Percentiles rank a stretch among this genome's conserved stretches.
phyloP scores from a whole-genome alignment of 768 basidiomycete genomes.

The Tephrocybe sp. region DNA sequence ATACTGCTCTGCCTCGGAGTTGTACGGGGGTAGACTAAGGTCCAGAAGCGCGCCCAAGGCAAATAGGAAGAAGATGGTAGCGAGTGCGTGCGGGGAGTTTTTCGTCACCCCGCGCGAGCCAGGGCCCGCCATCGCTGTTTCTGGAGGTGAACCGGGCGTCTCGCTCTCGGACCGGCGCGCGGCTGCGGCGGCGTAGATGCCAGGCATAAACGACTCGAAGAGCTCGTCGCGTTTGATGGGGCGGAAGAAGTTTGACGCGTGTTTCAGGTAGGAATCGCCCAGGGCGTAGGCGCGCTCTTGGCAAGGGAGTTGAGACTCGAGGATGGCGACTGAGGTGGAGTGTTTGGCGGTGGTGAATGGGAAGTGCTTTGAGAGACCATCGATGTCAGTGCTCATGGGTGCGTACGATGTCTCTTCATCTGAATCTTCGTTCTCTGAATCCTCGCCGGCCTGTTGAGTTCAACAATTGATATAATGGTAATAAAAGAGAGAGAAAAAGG shows the following conservation, averaged over 20 bases:
- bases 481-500: not conserved
- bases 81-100: conserved; percentile 44
- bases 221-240: conserved; percentile 49
- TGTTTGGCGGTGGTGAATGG: conserved; percentile 34
- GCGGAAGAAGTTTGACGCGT: conserved; percentile 48
- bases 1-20: conserved; percentile 57
- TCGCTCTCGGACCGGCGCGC: conserved; percentile 12
- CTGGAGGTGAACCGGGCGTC: conserved; percentile 3
- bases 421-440: conserved; percentile 25
- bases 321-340: conserved; percentile 27
- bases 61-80: conserved; percentile 55
- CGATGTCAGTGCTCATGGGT: conserved; percentile 28
- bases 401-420: conserved; percentile 14
- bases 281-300: conserved; percentile 38
- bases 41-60: conserved; percentile 64
- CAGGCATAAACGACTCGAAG: conserved; percentile 33
- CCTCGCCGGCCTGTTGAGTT: conserved; percentile 24
- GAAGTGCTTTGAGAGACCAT: conserved; percentile 37
- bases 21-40: conserved; percentile 45
- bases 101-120: not conserved
- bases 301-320: conserved; percentile 42
- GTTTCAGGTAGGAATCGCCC: conserved; percentile 40
- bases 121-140: not conserved
- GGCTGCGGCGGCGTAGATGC: conserved; percentile 32
- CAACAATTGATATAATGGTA: not conserved